Evolutionary conservation across 2,329 filamentous ascomycete genomes (phyloP).

Genomic region (Thyridium curvatum): DNA sequence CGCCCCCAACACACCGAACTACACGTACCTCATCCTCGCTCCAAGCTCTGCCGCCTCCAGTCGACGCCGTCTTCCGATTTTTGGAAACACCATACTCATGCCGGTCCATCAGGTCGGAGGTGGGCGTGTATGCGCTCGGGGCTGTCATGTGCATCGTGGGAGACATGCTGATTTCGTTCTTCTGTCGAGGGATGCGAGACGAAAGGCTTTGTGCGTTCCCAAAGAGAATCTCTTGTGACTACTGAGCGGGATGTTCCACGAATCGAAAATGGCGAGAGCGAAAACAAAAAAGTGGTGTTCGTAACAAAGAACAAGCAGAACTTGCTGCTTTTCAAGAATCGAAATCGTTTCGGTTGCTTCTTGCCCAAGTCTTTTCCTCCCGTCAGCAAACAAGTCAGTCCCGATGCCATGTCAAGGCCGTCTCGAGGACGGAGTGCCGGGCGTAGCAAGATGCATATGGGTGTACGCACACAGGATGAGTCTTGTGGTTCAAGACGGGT

Average conservation of each 20-base stretch:
- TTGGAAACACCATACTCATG: constrained; percentile 57
- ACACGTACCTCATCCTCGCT: constrained; percentile 72
- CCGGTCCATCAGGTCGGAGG: constrained; percentile 48
- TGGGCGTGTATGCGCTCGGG: constrained; percentile 38
- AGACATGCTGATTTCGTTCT: constrained; percentile 40
- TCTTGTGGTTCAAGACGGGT: no score
- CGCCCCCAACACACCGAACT: neutral
- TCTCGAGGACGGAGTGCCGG: no score
- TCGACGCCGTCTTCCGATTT: constrained; percentile 61
- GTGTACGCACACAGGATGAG: no score
- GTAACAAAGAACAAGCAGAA: constrained; percentile 24
- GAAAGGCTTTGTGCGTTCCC: constrained; percentile 3
- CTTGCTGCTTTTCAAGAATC: constrained; percentile 38
- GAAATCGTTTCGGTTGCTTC: constrained; percentile 17
- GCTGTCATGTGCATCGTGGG: constrained; percentile 40
- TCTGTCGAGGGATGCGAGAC: neutral
- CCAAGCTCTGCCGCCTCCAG: constrained; percentile 74
- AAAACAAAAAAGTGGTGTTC: constrained; percentile 18
- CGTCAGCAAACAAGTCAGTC: no score
- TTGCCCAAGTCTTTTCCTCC: no score
- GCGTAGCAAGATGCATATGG: no score
- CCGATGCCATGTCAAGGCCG: no score
- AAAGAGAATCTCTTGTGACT: constrained; percentile 2
- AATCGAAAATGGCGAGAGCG: constrained; percentile 19
- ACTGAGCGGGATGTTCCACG: constrained; percentile 25